Base-by-base conservation (phyloP, 148 eudicot species). In the Gaultheria prostrata region DNA sequence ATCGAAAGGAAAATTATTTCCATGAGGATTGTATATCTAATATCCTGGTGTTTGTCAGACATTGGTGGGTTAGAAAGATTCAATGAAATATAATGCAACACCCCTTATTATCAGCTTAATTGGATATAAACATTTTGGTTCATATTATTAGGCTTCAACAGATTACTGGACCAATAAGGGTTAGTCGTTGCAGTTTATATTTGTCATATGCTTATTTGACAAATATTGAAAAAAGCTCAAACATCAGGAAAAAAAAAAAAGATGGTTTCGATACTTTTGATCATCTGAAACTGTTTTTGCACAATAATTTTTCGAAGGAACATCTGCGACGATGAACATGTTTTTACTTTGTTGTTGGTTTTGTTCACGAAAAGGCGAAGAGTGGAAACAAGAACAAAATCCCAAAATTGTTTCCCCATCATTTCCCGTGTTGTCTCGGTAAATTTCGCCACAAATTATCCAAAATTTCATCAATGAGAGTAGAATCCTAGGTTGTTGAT, bases 401-500 rank as follows among this genome's bases (percentile, higher is more conserved):
- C 4, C 43, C 43, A 39, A 39, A 39, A 39, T 17, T 1, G 59
- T 54, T 4, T 54, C 59, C 20, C 21, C 5, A 17, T 54, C 59
- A 54, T 54, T 54, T 54, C 17, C 59, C 18, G n/a, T n/a, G 21
- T 53, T 53, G 3, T 17, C 57, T 53, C 57, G 17, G 21, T 54
- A 54, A 17, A 54, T 17, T 54, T 54, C 18, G 17, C 59, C 59
- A 18, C 59, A 17, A 17, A 17, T 54, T 1, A 54, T 4, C 59
- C 59, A 17, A 17, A n/a, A 8, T 65, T 65, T 65, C 33, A 65
- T 6, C 21, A 21, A 63, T 49, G 30, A 65, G n/a, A 67, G 78
- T 33, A 67, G 85, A 78, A 83, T 83, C 85, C 82, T 77, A 83
- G 24, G 85, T 78, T 77, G 51, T 48, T 77, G 85, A 83, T 83